These are phyloP conservation scores for Rhizophagus clarus DNA, from an alignment of 192 early-diverging fungal species.

Conservation along the genomic window DNA sequence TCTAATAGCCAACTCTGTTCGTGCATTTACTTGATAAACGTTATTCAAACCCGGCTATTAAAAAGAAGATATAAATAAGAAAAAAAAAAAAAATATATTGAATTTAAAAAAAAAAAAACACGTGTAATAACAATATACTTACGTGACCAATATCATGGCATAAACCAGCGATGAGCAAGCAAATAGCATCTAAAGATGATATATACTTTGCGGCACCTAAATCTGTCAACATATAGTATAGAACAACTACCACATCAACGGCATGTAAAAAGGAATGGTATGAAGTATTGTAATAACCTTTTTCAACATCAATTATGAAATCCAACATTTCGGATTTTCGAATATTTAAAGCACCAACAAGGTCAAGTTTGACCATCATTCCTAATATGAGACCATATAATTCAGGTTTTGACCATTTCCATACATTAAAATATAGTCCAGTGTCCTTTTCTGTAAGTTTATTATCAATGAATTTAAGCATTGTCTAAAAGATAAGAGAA, in stretches of 20 bases:
- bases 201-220: constrained; percentile 70
- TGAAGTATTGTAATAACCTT: constrained; percentile 81
- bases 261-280: constrained; percentile 95
- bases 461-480: constrained; percentile 51
- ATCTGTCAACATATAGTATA: constrained; percentile 76
- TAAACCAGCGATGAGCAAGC: constrained; percentile 79
- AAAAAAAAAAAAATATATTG: neutral
- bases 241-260: constrained; percentile 82
- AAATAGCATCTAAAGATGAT: constrained; percentile 69
- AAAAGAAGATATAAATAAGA: constrained; percentile 1
- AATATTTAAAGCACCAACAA: constrained; percentile 63
- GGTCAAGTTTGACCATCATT: constrained; percentile 68
- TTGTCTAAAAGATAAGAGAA: constrained; percentile 37
- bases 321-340: constrained; percentile 72
- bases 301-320: constrained; percentile 82
- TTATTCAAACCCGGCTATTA: constrained; percentile 89
- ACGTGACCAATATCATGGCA: constrained; percentile 91
- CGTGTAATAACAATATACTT: constrained; percentile 34
- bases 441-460: constrained; percentile 40
- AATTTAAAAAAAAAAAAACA: neutral
- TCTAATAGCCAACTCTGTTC: constrained; percentile 69
- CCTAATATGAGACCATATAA: constrained; percentile 84
- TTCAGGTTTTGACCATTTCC: constrained; percentile 67
- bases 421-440: constrained; percentile 60
- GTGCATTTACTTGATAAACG: constrained; percentile 85